Conservation (phyloP, 768 basidiomycete species). For the Russula lepida region DNA sequence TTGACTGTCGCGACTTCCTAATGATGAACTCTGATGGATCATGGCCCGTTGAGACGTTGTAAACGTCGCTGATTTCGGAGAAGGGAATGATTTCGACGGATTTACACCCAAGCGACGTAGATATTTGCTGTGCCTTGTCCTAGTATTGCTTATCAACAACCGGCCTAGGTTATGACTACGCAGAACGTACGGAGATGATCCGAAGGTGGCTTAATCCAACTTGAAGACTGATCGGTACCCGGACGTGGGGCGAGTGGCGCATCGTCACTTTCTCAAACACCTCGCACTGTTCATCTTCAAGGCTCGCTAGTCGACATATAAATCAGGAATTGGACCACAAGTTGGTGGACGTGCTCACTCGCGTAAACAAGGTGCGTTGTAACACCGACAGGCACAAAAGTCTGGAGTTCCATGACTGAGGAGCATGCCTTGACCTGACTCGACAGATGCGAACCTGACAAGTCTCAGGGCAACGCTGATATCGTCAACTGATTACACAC, state of each 20-base stretch:
- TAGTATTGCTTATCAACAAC: slow-evolving; percentile 25
- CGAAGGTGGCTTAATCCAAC: slow-evolving; percentile 66
- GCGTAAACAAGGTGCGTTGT: slow-evolving; percentile 44
- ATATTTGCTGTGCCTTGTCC: slow-evolving; percentile 66
- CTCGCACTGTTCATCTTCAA: slow-evolving; percentile 53
- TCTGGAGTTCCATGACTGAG: slow-evolving; percentile 52
- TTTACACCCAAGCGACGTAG: slow-evolving; percentile 58
- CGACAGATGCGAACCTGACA: slow-evolving; percentile 17
- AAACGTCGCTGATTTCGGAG: slow-evolving; percentile 78
- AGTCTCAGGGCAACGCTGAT: not conserved
- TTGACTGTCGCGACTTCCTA: slow-evolving; percentile 58
- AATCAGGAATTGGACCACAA: not conserved
- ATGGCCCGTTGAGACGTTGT: slow-evolving; percentile 69
- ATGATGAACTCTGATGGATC: slow-evolving; percentile 79
- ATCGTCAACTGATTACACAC: slow-evolving; percentile 27
- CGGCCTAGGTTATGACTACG: not conserved
- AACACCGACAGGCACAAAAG: slow-evolving; percentile 43
- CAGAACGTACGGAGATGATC: slow-evolving; percentile 58
- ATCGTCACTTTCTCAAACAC: slow-evolving; percentile 57
- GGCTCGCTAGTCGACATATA: slow-evolving; percentile 34
- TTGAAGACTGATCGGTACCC: slow-evolving; percentile 62
- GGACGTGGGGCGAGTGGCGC: slow-evolving; percentile 55
- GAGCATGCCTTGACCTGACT: slow-evolving; percentile 46
- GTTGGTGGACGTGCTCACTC: slow-evolving; percentile 33
- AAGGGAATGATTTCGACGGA: slow-evolving; percentile 77